A percentile compares a stretch with the other conserved stretches of the same genome.
These are phyloP conservation scores for Colletotrichum euphorbiae DNA, from an alignment of 2,329 filamentous ascomycete genomes.

Conservation along the genomic window DNA sequence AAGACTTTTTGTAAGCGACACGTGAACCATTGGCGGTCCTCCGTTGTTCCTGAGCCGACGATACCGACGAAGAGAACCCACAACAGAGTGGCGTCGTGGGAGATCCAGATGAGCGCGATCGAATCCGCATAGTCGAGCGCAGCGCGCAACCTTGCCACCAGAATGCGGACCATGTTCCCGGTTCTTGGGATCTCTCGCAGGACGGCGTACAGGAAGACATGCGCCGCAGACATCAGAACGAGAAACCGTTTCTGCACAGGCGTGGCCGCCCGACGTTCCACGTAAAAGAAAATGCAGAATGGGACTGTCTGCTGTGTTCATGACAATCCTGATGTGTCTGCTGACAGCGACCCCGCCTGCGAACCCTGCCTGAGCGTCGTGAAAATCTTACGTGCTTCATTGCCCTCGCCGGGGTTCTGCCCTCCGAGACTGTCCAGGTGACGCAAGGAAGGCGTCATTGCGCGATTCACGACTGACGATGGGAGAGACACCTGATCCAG, in stretches of 20 bases:
- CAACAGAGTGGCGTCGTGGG: slow-evolving; percentile 26
- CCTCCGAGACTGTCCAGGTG: slow-evolving; percentile 33
- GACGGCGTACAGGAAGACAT: slow-evolving; percentile 39
- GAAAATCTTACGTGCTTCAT: slow-evolving; percentile 33
- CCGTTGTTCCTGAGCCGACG: slow-evolving; percentile 28
- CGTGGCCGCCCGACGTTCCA: slow-evolving; percentile 20
- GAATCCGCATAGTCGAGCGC: slow-evolving; percentile 33
- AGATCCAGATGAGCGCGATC: slow-evolving; percentile 23
- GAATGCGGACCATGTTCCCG: slow-evolving; percentile 34
- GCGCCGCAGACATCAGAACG: slow-evolving; percentile 36
- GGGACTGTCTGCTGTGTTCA: slow-evolving; percentile 39
- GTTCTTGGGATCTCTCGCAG: slow-evolving; percentile 38
- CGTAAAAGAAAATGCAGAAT: slow-evolving; percentile 40
- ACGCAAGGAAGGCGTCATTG: slow-evolving; percentile 26
- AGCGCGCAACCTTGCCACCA: slow-evolving; percentile 34
- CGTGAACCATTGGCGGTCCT: slow-evolving; percentile 25
- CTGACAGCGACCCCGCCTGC: slow-evolving; percentile 23
- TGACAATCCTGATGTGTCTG: slow-evolving; percentile 40
- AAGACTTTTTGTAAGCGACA: slow-evolving; percentile 10
- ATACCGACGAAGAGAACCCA: slow-evolving; percentile 40
- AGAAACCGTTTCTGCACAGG: slow-evolving; percentile 21
- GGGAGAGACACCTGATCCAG: slow-evolving; percentile 39
- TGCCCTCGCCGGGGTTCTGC: slow-evolving; percentile 16
- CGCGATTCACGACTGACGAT: slow-evolving; percentile 18
- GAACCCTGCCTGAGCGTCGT: slow-evolving; percentile 32